These are phyloP conservation scores for Lindgomyces ingoldianus DNA, from an alignment of 495 filamentous ascomycete genomes.

Conservation along the genomic window DNA sequence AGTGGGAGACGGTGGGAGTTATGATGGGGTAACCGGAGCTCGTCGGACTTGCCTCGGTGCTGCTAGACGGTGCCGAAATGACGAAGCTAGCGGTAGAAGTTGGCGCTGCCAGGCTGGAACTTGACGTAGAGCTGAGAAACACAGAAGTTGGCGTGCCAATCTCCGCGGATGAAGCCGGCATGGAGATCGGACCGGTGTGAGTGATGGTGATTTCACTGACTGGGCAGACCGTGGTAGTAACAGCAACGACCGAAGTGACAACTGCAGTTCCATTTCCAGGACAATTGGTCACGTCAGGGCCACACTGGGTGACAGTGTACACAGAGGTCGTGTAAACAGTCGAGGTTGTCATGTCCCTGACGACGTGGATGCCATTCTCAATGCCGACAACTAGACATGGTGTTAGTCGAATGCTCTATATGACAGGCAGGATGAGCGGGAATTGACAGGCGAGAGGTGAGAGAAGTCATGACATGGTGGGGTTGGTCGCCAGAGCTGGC, in stretches of 20 bases:
- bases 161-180: not conserved
- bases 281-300: slow-evolving; percentile 33
- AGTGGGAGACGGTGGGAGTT: not conserved
- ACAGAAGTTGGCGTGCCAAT: not conserved
- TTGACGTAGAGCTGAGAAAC: not conserved
- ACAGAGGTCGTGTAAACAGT: slow-evolving; percentile 25
- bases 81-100: not conserved
- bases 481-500: not conserved
- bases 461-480: not conserved
- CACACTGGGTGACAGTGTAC: slow-evolving; percentile 31
- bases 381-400: not conserved
- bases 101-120: not conserved
- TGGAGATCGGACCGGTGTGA: not conserved
- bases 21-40: not conserved
- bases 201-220: slow-evolving; percentile 5
- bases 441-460: not conserved
- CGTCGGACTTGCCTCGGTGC: not conserved
- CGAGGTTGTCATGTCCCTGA: slow-evolving; percentile 16
- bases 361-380: not conserved
- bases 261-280: slow-evolving; percentile 8
- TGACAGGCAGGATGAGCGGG: not conserved
- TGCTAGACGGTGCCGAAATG: not conserved
- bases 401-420: not conserved
- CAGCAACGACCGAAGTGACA: slow-evolving; percentile 15
- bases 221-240: slow-evolving; percentile 31